Evolutionary conservation across 257 asterid genomes (phyloP), one percentile per base, ranked within the genome.

Genomic region (Solanum pimpinellifolium): DNA sequence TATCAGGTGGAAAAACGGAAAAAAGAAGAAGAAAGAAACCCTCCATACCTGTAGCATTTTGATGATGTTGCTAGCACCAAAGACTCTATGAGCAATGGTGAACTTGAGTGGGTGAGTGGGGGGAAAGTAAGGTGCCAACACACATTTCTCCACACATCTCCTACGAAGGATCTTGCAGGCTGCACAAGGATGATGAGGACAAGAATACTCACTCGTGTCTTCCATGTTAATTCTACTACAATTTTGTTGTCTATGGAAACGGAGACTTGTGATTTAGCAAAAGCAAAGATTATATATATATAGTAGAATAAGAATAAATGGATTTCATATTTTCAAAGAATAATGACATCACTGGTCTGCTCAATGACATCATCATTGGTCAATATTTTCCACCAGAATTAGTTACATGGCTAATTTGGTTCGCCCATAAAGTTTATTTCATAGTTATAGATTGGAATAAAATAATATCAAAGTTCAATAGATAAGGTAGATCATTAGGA

Each of bases 61-160:
- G 92, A 90, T 90, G 44, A 90, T 90, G 87, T 90, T 90, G 86
- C 92, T 89, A 25, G 92, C 90, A 42, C 91, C 92, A 78, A 90
- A 89, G 60, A 90, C 90, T 72, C 89, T 76, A 46, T 89, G 92
- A 11, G 91, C 92, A 44, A 39, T 87, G 88, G 90, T 89, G 89
- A 89, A 90, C 70, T 90, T 90, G 52, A 90, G 70, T 11, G 92
- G 92, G 2, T 89, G 86, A 8, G 88, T 89, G 5, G 92, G 92
- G 4, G 90, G 89, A 33, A 90, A 90, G 49, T 90, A 90, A 1
- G 92, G 92, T 41, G 91, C 91, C 83, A 90, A 72, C 10, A 87
- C 87, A 87, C 92, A 90, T 83, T 88, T 86, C 41, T 90, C 90
- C 15, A 78, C 90, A 81, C 92, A 89, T 69, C 91, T 59, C 18